Base-by-base conservation (phyloP, 257 asterid species). In the Ligustrum vulgare region DNA sequence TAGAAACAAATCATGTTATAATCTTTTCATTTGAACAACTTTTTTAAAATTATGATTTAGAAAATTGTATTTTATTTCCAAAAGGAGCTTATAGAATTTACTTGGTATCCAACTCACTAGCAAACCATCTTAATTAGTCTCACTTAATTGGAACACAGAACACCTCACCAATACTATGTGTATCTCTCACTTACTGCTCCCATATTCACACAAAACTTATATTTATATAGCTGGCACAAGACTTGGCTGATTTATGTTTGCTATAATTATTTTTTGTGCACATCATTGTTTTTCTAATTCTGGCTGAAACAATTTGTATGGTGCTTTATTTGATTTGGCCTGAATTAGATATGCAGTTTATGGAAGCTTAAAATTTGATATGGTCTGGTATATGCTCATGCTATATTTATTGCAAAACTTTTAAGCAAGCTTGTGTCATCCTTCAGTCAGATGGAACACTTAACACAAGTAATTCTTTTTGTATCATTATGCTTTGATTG, bases 391-490 rank as follows among this genome's bases (percentile, higher is more conserved):
- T 54, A 33, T 64, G 22, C 37, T 66, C 45, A 28, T 70, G 64
- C 74, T 65, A 60, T 89, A 84, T n/a, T n/a, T n/a, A n/a, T n/a
- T n/a, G n/a, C 88, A 47, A 83, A 76, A 64, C 72, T 90, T 67
- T 69, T 86, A 49, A 88, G 82, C 83, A 90, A 89, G 88, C 89
- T 25, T 81, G 93, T 68, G 96, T 94, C 75, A 28, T n/a, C n/a
- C n/a, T n/a, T n/a, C n/a, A n/a, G n/a, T n/a, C n/a, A n/a, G n/a
- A n/a, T n/a, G n/a, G n/a, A n/a, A n/a, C n/a, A n/a, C n/a, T n/a
- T n/a, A n/a, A n/a, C n/a, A n/a, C n/a, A n/a, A n/a, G n/a, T n/a
- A n/a, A n/a, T n/a, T n/a, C n/a, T n/a, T n/a, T n/a, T n/a, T n/a
- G n/a, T n/a, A n/a, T n/a, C n/a, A n/a, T n/a, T n/a, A n/a, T n/a